Base-by-base conservation (phyloP, 1,139 yeast species). In the Meyerozyma guilliermondii region DNA sequence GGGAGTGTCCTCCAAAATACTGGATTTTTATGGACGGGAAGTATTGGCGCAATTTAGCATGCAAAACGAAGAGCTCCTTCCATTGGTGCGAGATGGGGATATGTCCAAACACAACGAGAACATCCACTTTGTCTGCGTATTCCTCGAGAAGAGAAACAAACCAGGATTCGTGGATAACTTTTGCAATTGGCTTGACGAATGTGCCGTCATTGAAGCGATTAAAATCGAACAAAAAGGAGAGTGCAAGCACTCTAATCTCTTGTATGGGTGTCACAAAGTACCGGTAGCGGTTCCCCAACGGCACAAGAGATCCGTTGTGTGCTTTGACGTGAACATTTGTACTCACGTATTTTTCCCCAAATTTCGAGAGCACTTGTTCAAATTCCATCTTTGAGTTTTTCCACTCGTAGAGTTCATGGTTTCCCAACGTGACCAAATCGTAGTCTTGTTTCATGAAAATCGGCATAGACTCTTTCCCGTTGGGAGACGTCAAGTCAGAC, bases 1-100 rank as follows among this genome's bases (percentile, higher is more conserved):
- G 98, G 35, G 95, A 82, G 62, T 92, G 98, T 0, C 98, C 98
- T 1, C 98, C 98, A 60, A 92, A 83, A 56, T 86, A 86, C 56
- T 88, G 96, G 41, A 92, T 86, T 1, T 82, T 71, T 0, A 76
- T 74, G 23, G 70, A 56, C 2, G 95, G 91, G 54, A 77, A 83
- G 31, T 61, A 68, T 18, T 59, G 47, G 43, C 98, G 74, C 35
- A 92, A 63, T 8, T 62, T 65, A 0, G 57, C 35, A 52, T 85
- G 88, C 30, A 85, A 60, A 2, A 60, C 51, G 41, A 68, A 66
- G 51, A 83, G 65, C 53, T 87, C 95, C 3, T 66, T 59, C 78
- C 83, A 77, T 16, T 56, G 50, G 46, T 68, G 79, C 23, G 70
- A 66, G 2, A 88, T 80, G 0, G 98, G 97, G 13, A 87, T 68